Conservation (phyloP, 306 rosid genomes). For the Inga oerstediana region DNA sequence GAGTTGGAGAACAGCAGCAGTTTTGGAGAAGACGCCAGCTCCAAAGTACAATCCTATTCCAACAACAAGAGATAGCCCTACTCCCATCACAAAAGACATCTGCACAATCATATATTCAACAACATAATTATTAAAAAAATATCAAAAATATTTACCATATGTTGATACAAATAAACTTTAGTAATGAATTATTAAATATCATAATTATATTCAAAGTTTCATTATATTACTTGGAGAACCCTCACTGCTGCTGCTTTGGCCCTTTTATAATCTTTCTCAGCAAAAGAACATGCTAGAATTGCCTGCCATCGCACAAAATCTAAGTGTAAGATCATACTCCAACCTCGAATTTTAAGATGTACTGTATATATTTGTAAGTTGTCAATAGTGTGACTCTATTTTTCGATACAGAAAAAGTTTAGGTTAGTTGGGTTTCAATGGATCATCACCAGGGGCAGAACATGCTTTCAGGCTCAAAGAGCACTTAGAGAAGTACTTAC, state of each 20-base stretch:
- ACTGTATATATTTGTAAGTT: too few species aligned
- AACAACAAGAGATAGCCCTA: conserved; percentile 69
- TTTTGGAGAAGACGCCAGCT: conserved; percentile 76
- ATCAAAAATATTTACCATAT: neutral
- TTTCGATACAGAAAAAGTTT: too few species aligned
- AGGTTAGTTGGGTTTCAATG: too few species aligned
- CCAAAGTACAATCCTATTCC: conserved; percentile 83
- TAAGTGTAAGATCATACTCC: neutral
- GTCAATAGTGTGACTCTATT: too few species aligned
- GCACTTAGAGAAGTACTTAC: too few species aligned
- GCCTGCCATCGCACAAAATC: conserved; percentile 50
- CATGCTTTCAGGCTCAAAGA: too few species aligned
- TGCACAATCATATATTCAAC: conserved; percentile 33
- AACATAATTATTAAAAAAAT: neutral
- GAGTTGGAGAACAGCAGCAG: conserved; percentile 66
- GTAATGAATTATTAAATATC: neutral
- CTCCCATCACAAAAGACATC: conserved; percentile 83
- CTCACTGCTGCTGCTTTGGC: conserved; percentile 64
- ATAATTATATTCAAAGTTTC: neutral
- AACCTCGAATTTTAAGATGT: too few species aligned
- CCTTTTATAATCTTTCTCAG: conserved; percentile 77
- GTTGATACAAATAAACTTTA: neutral
- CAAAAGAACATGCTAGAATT: conserved; percentile 83
- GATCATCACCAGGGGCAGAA: too few species aligned
- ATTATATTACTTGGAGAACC: conserved; percentile 26